A percentile compares a stretch with the other conserved stretches of the same genome.
phyloP scores from a whole-genome alignment of 352 stramenopile genomes.

The Hyaloperonospora arabidopsidis region DNA sequence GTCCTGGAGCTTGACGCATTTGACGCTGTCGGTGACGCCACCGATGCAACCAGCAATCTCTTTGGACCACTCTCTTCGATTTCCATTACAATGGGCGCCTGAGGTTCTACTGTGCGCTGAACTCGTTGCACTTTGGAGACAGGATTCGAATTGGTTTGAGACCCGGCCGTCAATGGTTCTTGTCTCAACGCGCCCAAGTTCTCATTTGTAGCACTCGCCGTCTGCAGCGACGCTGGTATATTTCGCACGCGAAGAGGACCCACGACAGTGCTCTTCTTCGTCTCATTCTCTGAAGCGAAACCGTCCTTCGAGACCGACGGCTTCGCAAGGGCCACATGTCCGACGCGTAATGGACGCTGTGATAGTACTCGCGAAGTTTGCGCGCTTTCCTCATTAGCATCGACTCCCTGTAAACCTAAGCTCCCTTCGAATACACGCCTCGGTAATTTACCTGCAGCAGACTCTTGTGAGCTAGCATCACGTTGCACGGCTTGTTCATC shows the following conservation, averaged over 20 bases:
- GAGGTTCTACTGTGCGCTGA: constrained; percentile 22
- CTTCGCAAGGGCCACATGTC: constrained; percentile 26
- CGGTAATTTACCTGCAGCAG: constrained; percentile 15
- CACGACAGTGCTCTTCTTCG: constrained; percentile 13
- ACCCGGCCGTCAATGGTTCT: constrained; percentile 24
- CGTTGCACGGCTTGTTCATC: neutral
- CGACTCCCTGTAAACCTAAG: constrained; percentile 9
- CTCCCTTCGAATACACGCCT: constrained; percentile 20
- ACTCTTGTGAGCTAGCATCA: constrained; percentile 11
- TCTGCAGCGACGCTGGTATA: constrained; percentile 18
- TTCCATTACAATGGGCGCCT: constrained; percentile 13
- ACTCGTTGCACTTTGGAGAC: constrained; percentile 32
- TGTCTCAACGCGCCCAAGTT: constrained; percentile 25
- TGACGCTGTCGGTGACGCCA: constrained; percentile 22
- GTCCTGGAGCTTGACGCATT: constrained; percentile 23
- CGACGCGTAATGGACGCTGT: constrained; percentile 35
- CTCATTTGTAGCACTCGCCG: constrained; percentile 21
- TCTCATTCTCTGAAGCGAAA: constrained; percentile 13
- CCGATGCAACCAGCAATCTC: constrained; percentile 5
- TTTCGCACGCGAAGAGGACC: constrained; percentile 37
- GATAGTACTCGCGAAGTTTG: constrained; percentile 32
- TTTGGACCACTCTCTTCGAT: constrained; percentile 16
- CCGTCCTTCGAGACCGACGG: constrained; percentile 18
- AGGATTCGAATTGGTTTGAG: constrained; percentile 26
- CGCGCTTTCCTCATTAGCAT: constrained; percentile 9